Evolutionary conservation across 331 rosid genomes (phyloP), one percentile per base, ranked within the genome.

Genomic region (Malus hybrid): DNA sequence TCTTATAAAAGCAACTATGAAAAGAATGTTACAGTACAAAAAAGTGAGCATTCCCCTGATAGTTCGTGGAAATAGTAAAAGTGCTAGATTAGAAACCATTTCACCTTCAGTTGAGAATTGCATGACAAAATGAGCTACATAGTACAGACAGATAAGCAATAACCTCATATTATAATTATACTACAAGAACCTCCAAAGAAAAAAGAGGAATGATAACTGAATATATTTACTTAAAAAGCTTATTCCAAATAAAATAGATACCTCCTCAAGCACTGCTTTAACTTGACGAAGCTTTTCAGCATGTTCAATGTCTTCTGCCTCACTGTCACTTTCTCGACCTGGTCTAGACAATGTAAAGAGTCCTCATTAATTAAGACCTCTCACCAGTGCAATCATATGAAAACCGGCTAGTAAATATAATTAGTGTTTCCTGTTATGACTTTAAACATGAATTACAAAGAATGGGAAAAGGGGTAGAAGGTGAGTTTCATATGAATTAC

Each of bases 181-280:
- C 50, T 12, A n/a, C 4, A n/a, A 34, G 66, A 71, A 32, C 20
- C 65, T 9, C 20, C 0, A 18, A 18, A 18, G 46, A 22, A 31
- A 9, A 31, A 3, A 33, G 7, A 18, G 50, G 31, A 68, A 71
- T 56, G 20, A 5, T 28, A 61, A 61, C 71, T 71, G 31, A 16
- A 61, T 44, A 46, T 13, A 7, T 70, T 52, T 32, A 24, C 48
- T 27, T 16, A 34, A 24, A 24, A 24, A 24, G 24, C 24, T 24
- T 24, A 31, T 11, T 11, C 46, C 7, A 76, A 74, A 69, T 62
- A 60, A 78, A 77, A 24, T 1, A 75, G 18, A 19, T 60, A 92
- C 99, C 99, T 94, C 99, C 86, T 94, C 99, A 62, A 94, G 99
- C 77, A 94, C 97, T 46, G 97, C 99, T 89, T 92, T 94, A 79